These are phyloP conservation scores for Citrus cavaleriei DNA, from an alignment of 345 rosid species.

Conservation along the genomic window DNA sequence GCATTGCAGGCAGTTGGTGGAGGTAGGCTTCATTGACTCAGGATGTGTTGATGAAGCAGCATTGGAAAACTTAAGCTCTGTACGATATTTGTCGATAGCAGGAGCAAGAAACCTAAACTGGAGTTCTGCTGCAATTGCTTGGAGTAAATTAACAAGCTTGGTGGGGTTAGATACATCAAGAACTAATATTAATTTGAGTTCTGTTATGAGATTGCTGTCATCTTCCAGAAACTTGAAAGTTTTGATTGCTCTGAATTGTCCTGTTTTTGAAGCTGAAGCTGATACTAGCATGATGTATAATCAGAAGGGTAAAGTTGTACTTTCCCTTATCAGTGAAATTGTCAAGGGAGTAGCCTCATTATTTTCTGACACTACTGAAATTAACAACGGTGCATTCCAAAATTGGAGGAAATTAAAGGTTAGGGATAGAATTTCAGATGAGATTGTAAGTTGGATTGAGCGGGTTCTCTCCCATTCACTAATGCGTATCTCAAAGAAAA, in stretches of 20 bases:
- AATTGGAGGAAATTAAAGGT: conserved; percentile 23
- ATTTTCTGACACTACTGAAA: conserved; percentile 22
- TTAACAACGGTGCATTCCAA: conserved; percentile 2
- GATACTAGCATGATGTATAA: not conserved
- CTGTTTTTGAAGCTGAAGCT: conserved; percentile 27
- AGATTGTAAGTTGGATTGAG: conserved; percentile 29
- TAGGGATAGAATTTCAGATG: conserved; percentile 3
- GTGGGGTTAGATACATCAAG: conserved; percentile 32
- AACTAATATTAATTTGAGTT: conserved; percentile 27
- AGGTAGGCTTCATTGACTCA: conserved; percentile 30
- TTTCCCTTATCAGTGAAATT: conserved; percentile 23
- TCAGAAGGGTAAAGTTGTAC: conserved; percentile 23
- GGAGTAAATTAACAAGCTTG: conserved; percentile 25
- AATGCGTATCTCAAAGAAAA: conserved; percentile 27
- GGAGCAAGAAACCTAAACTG: conserved; percentile 37
- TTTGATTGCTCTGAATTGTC: conserved; percentile 28
- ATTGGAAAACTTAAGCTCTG: conserved; percentile 26
- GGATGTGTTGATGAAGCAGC: conserved; percentile 27
- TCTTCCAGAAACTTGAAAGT: conserved; percentile 21
- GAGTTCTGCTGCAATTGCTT: conserved; percentile 26
- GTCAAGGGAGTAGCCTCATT: conserved; percentile 22
- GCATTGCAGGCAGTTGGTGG: conserved; percentile 22
- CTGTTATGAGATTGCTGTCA: conserved; percentile 18
- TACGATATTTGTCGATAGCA: conserved; percentile 28
- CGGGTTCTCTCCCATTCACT: conserved; percentile 37